phyloP scores from a whole-genome alignment of 805 yeast genomes.

The Kazachstania psychrophila region DNA sequence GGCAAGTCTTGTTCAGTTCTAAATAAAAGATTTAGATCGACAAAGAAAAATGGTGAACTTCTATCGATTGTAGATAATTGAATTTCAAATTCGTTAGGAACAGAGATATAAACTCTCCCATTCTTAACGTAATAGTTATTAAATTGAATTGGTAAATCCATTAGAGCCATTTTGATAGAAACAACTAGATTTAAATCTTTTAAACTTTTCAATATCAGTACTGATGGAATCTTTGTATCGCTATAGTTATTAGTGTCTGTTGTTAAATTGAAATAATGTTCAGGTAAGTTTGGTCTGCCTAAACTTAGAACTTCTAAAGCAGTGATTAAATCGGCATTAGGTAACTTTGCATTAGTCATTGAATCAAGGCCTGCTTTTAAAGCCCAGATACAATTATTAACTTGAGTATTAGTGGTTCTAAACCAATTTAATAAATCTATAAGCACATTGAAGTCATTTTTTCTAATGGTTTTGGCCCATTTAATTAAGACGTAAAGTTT shows the following conservation, averaged over 20 bases:
- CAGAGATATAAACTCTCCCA: constrained; percentile 64
- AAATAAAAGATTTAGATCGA: constrained; percentile 64
- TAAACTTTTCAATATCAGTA: constrained; percentile 50
- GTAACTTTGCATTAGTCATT: constrained; percentile 80
- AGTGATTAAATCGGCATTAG: constrained; percentile 83
- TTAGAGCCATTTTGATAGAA: constrained; percentile 64
- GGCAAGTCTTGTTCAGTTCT: constrained; percentile 15
- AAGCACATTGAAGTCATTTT: constrained; percentile 59
- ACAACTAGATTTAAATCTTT: constrained; percentile 62
- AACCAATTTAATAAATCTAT: constrained; percentile 88
- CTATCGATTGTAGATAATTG: constrained; percentile 71
- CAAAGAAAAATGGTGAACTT: constrained; percentile 62
- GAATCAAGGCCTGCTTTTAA: constrained; percentile 51
- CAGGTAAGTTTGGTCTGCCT: constrained; percentile 68
- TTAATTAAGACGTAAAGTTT: constrained; percentile 77
- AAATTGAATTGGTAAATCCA: constrained; percentile 57
- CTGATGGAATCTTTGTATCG: constrained; percentile 36
- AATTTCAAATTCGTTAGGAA: constrained; percentile 58
- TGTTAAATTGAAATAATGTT: constrained; percentile 46
- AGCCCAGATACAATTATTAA: constrained; percentile 52
- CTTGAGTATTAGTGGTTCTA: constrained; percentile 65
- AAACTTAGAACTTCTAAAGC: constrained; percentile 74
- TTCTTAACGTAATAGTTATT: constrained; percentile 55
- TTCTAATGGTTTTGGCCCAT: constrained; percentile 63
- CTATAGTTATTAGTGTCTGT: constrained; percentile 6